Evolutionary conservation across 257 asterid species (phyloP).

Genomic region (Solanum paucissectum): DNA sequence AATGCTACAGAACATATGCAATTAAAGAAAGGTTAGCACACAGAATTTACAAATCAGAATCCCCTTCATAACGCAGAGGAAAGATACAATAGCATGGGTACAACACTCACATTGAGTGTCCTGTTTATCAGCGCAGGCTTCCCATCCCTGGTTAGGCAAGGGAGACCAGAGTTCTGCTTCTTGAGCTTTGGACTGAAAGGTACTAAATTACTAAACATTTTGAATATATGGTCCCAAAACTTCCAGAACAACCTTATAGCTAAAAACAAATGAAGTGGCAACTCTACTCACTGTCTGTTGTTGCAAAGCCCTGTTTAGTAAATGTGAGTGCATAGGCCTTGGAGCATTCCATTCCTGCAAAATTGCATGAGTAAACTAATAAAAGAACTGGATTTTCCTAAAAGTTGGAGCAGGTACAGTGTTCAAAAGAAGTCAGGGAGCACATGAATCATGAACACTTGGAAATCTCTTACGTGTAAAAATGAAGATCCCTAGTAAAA

Average conservation of each 20-base stretch:
- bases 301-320: constrained; percentile 20
- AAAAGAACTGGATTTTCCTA: neutral
- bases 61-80: neutral
- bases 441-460: neutral
- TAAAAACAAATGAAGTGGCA: neutral
- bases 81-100: neutral
- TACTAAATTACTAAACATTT: neutral
- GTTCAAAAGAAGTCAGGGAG: neutral
- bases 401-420: neutral
- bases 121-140: constrained; percentile 12
- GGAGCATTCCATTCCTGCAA: constrained; percentile 43
- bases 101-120: constrained; percentile 11
- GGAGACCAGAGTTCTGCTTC: constrained; percentile 31
- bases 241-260: neutral
- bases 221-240: neutral
- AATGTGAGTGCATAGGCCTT: constrained; percentile 20
- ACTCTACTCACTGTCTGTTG: constrained; percentile 21
- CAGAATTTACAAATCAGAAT: neutral
- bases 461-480: neutral
- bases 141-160: constrained; percentile 37
- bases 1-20: constrained; percentile 5
- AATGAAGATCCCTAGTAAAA: neutral
- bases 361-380: neutral
- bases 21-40: neutral
- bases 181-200: constrained; percentile 19